These are phyloP conservation scores for Beta vulgaris DNA, from an alignment of 148 eudicot species.

Conservation along the genomic window DNA sequence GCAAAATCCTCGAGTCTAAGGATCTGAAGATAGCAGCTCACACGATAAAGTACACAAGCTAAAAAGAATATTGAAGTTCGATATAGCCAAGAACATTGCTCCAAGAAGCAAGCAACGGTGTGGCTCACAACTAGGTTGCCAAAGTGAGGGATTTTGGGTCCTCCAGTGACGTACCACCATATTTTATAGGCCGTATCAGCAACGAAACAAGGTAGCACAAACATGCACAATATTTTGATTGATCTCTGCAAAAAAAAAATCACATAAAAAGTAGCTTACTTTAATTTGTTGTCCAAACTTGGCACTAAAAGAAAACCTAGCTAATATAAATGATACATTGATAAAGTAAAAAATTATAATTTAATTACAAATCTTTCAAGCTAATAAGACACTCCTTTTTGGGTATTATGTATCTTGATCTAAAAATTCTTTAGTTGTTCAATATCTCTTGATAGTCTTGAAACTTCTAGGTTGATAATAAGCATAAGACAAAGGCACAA, in stretches of 20 bases:
- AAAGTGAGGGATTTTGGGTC: conserved; percentile 53
- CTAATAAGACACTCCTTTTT: neutral
- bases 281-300: too few relatives aligned
- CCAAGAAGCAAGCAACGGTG: conserved; percentile 49
- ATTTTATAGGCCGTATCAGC: conserved; percentile 66
- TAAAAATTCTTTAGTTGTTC: neutral
- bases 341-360: neutral
- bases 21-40: conserved; percentile 73
- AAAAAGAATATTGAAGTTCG: conserved; percentile 67
- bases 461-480: conserved; percentile 3
- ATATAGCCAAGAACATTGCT: conserved; percentile 77
- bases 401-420: neutral
- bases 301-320: too few relatives aligned
- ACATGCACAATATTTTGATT: conserved; percentile 53
- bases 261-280: too few relatives aligned
- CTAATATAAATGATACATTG: too few relatives aligned
- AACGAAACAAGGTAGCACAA: conserved; percentile 69
- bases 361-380: neutral
- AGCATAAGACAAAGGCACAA: neutral
- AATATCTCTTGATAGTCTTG: neutral
- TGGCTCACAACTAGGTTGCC: conserved; percentile 49
- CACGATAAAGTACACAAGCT: conserved; percentile 73
- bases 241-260: conserved; percentile 58
- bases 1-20: conserved; percentile 82
- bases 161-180: conserved; percentile 90